Base-by-base conservation (phyloP, 352 stramenopile species). In the Phytophthora pistaciae region DNA sequence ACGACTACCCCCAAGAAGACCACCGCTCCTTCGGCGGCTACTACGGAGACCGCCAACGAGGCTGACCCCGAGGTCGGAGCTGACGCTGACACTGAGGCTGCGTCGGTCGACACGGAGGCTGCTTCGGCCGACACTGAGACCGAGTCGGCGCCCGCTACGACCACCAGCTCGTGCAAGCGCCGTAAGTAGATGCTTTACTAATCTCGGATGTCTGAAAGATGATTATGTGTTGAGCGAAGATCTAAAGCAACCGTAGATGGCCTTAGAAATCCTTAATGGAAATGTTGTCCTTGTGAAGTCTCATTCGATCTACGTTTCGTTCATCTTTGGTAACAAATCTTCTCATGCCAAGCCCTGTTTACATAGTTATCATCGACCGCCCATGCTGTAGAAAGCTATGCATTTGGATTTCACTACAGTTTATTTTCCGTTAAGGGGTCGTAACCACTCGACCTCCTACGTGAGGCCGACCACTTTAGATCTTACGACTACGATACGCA, bases 111-210 rank as follows among this genome's bases (percentile, higher is more conserved):
- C 11, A 33, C 56, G 1, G 48, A 44, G 38, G 38, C 31, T 36
- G 33, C 40, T 2, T 48, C 33, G 40, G 14, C 14, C 40, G 40
- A 18, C 5, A n/a, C 40, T 18, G 40, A 18, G 13, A 7, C 40
- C 40, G 40, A 13, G 13, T 20, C 36, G 36, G 10, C 14, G 7
- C 50, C 63, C 11, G 52, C 20, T 14, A 59, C 23, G 56, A 56
- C 68, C 3, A 59, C 55, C 16, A 50, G 48, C 40, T 48, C 62
- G 38, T 75, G 68, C 68, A 75, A 75, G 38, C 68, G 61, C 40
- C 68, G 68, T 18, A n/a, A 69, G 46, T 74, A 74, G 54, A 69
- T 74, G 55, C 50, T 38, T 20, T 54, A 62, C 16, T 54, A 62
- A 52, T 38, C 57, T 67, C 36, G 20, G 14, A 56, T 38, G 38